Conservation (phyloP, 2,329 filamentous ascomycete genomes). For the Beauveria varroae region DNA sequence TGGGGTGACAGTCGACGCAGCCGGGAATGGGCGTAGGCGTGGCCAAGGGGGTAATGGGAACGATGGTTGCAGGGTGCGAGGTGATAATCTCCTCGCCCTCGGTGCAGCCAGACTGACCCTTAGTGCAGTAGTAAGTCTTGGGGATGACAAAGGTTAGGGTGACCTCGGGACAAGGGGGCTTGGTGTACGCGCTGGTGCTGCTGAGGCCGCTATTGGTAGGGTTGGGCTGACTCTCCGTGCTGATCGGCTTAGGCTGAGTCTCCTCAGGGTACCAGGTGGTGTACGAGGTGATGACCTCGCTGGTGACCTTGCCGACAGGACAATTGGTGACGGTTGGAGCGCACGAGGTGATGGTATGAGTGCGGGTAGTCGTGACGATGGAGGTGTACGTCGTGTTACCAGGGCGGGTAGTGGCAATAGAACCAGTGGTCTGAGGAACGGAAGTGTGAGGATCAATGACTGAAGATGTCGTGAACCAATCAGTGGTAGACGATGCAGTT, state of each 20-base stretch:
- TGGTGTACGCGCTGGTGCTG: conserved; percentile 10
- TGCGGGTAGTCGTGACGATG: conserved; percentile 31
- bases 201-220: conserved; percentile 1
- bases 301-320: conserved; percentile 25
- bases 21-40: conserved; percentile 21
- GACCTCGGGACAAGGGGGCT: conserved; percentile 16
- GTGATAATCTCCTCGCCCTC: conserved; percentile 19
- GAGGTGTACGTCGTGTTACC: conserved; percentile 12
- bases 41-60: conserved; percentile 18
- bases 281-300: conserved; percentile 25
- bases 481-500: not conserved
- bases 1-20: conserved; percentile 19
- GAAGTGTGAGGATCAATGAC: not conserved
- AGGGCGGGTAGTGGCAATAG: conserved; percentile 8
- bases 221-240: not conserved
- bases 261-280: conserved; percentile 32
- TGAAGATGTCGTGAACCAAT: not conserved
- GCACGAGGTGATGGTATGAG: conserved; percentile 50
- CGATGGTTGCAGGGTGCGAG: conserved; percentile 19
- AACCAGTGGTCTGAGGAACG: not conserved
- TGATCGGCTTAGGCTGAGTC: conserved; percentile 4
- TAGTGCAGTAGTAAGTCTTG: conserved; percentile 20
- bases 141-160: conserved; percentile 24
- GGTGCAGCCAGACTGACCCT: conserved; percentile 20
- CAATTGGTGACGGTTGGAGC: conserved; percentile 44